Evolutionary conservation across 2,329 filamentous ascomycete species (phyloP).

Genomic region (Aschersonia sp.): DNA sequence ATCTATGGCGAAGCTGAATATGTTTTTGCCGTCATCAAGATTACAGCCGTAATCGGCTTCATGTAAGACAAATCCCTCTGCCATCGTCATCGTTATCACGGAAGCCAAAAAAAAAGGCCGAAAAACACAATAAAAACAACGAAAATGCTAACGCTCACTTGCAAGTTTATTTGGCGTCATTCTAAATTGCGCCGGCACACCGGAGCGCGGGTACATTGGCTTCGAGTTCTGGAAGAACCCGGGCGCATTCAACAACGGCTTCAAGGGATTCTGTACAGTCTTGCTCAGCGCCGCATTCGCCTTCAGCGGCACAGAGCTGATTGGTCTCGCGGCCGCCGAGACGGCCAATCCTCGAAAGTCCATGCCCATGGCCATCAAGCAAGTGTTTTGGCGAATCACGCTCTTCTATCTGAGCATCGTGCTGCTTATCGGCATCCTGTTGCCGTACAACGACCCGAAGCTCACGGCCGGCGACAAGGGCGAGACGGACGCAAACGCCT

Average conservation of each 20-base stretch:
- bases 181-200: conserved; percentile 9
- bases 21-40: conserved; percentile 72
- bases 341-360: conserved; percentile 10
- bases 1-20: conserved; percentile 86
- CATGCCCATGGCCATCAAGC: conserved; percentile 11
- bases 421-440: conserved; percentile 10
- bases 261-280: conserved; percentile 11
- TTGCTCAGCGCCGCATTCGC: conserved; percentile 8
- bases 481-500: conserved; percentile 2
- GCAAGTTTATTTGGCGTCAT: conserved; percentile 8
- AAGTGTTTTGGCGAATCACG: conserved; percentile 11
- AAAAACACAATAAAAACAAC: no score
- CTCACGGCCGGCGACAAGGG: conserved; percentile 4
- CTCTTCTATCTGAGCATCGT: conserved; percentile 10
- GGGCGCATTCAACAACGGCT: conserved; percentile 9
- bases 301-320: conserved; percentile 10
- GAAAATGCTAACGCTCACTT: not conserved
- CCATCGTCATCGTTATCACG: no score
- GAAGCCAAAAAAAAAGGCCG: no score
- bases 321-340: conserved; percentile 11
- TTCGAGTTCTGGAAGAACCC: conserved; percentile 9
- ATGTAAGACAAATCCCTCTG: conserved; percentile 40
- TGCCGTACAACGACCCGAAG: conserved; percentile 7
- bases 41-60: conserved; percentile 73
- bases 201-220: conserved; percentile 8